Evolutionary conservation across 2,329 filamentous ascomycete genomes (phyloP).

Genomic region (Xylariales sp.): DNA sequence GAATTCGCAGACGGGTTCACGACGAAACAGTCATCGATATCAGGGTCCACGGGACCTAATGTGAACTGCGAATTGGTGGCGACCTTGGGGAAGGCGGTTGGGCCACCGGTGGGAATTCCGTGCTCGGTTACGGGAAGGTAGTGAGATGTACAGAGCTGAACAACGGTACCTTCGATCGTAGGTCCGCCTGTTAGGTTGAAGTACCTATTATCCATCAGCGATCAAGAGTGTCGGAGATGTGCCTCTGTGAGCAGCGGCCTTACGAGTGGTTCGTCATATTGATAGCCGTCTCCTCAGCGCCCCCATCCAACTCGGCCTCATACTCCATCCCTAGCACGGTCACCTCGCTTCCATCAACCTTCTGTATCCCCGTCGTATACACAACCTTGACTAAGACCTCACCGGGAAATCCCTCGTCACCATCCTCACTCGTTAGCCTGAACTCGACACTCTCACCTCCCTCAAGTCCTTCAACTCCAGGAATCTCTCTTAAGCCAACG

Average conservation of each 20-base stretch:
- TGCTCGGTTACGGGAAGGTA: conserved; percentile 71
- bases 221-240: too few species aligned
- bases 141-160: conserved; percentile 60
- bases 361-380: conserved; percentile 71
- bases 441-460: conserved; percentile 66
- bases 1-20: conserved; percentile 55
- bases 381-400: conserved; percentile 72
- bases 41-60: conserved; percentile 65
- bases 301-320: conserved; percentile 74
- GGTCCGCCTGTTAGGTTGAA: conserved; percentile 57
- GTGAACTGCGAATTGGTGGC: conserved; percentile 64
- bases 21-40: conserved; percentile 89
- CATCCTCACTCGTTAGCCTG: conserved; percentile 65
- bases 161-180: conserved; percentile 52
- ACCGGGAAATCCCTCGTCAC: conserved; percentile 87
- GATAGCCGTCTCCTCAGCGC: conserved; percentile 82
- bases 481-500: conserved; percentile 46
- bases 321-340: conserved; percentile 82
- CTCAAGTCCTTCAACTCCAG: conserved; percentile 45
- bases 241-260: conserved; percentile 23
- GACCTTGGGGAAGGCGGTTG: conserved; percentile 61
- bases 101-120: conserved; percentile 68
- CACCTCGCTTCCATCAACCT: conserved; percentile 56
- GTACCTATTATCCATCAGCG: too few species aligned
- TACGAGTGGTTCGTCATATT: conserved; percentile 96